Evolutionary conservation across 805 yeast species (phyloP).

Genomic region (Saccharomycopsis synnaedendra): DNA sequence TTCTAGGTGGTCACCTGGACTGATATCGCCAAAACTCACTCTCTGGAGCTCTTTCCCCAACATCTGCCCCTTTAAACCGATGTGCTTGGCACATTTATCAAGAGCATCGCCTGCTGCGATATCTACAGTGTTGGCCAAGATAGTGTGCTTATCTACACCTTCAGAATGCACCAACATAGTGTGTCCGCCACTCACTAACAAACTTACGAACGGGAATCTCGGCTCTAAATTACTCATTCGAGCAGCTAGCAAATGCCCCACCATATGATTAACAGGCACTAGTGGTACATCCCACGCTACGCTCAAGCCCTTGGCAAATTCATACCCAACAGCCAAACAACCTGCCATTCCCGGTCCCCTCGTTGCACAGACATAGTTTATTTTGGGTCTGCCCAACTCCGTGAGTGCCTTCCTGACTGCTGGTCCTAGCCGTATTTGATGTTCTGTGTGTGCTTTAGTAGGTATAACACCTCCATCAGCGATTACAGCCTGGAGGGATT

Average conservation of each 20-base stretch:
- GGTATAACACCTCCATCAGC: conserved; percentile 81
- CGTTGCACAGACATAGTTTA: conserved; percentile 80
- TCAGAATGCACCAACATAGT: conserved; percentile 71
- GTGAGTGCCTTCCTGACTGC: conserved; percentile 36
- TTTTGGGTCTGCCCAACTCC: conserved; percentile 24
- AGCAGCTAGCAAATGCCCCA: conserved; percentile 76
- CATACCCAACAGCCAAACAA: conserved; percentile 70
- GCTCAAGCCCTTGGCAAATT: conserved; percentile 75
- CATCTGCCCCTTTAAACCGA: conserved; percentile 70
- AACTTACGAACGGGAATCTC: conserved; percentile 56
- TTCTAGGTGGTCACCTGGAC: background rate
- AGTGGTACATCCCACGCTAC: conserved; percentile 56
- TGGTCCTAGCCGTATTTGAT: conserved; percentile 44
- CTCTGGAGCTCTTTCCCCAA: conserved; percentile 74
- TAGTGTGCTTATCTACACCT: conserved; percentile 53
- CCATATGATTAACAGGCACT: conserved; percentile 92
- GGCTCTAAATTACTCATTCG: conserved; percentile 42
- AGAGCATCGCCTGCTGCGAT: conserved; percentile 90
- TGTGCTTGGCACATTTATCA: conserved; percentile 82
- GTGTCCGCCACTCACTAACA: conserved; percentile 90
- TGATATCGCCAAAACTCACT: background rate
- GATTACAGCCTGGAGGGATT: conserved; percentile 26
- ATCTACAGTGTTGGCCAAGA: conserved; percentile 67
- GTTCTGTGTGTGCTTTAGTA: conserved; percentile 71
- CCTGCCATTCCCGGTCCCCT: conserved; percentile 97